Base-by-base conservation (phyloP, 1,284 basidiomycete species). In the Marasmius sp. region DNA sequence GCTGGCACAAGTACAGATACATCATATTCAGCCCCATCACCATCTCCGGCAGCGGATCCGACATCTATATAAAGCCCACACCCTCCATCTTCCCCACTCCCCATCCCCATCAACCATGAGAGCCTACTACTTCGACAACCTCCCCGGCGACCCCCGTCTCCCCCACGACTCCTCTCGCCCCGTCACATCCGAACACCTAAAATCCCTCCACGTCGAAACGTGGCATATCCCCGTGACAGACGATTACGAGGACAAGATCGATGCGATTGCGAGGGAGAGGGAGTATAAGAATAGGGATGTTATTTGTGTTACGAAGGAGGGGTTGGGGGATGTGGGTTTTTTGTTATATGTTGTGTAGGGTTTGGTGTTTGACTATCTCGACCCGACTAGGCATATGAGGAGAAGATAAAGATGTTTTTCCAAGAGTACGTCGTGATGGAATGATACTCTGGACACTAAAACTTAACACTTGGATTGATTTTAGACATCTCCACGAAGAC, bases 401-500 rank as follows among this genome's bases (percentile, higher is more conserved):
- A 81, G 51, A 94, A 91, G 76, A 83, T 94, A 71, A 89, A 89
- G 71, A 82, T 73, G 4, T 94, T 95, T 77, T 95, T 92, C 71
- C 81, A 88, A 64, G 91, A 93, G 91, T 93, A n/a, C n/a, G n/a
- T n/a, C n/a, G n/a, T n/a, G n/a, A n/a, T n/a, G n/a, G n/a, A n/a
- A n/a, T n/a, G n/a, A n/a, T n/a, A n/a, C n/a, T n/a, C n/a, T n/a
- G n/a, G n/a, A n/a, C n/a, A n/a, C n/a, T n/a, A n/a, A n/a, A n/a
- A n/a, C n/a, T n/a, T n/a, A n/a, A n/a, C n/a, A n/a, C n/a, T n/a
- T n/a, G n/a, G n/a, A n/a, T n/a, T n/a, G n/a, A n/a, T n/a, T n/a
- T n/a, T 52, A 93, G 91, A 70, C 93, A 95, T 69, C 82, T 95
- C 77, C 94, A 95, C 68, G 93, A 95, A 74, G 94, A 95, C 68